phyloP scores from a whole-genome alignment of 345 rosid species.

The Turritis glabra region DNA sequence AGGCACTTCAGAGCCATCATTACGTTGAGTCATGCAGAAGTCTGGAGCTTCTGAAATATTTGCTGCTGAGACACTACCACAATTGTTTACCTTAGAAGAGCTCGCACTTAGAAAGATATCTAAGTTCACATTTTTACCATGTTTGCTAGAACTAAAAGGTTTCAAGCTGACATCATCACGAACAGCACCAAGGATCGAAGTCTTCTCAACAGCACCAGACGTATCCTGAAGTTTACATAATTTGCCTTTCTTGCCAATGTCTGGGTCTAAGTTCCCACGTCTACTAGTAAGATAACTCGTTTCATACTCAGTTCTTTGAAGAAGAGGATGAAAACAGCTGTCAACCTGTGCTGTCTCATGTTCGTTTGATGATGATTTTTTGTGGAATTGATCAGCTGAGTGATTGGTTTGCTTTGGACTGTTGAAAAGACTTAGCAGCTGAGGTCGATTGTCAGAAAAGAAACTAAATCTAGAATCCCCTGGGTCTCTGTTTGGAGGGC shows the following conservation, averaged over 20 bases:
- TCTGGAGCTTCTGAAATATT: slow-evolving; percentile 38
- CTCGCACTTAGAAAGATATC: slow-evolving; percentile 74
- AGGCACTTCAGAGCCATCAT: slow-evolving; percentile 38
- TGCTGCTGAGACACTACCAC: slow-evolving; percentile 39
- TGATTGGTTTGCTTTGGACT: slow-evolving; percentile 55
- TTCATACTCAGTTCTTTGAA: slow-evolving; percentile 61
- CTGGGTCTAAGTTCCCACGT: slow-evolving; percentile 37
- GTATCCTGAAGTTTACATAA: slow-evolving; percentile 42
- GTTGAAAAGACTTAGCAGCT: slow-evolving; percentile 74
- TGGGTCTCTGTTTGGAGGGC: slow-evolving; percentile 45
- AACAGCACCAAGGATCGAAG: slow-evolving; percentile 35
- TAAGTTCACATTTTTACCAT: slow-evolving; percentile 57
- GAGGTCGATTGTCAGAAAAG: slow-evolving; percentile 77
- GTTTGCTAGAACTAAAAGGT: slow-evolving; percentile 43
- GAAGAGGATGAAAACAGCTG: slow-evolving; percentile 86
- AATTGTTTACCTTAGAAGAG: slow-evolving; percentile 45
- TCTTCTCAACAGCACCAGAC: slow-evolving; percentile 40
- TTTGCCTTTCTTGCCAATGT: slow-evolving; percentile 42
- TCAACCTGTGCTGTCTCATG: slow-evolving; percentile 46
- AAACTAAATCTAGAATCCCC: slow-evolving; percentile 59
- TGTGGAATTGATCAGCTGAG: slow-evolving; percentile 42
- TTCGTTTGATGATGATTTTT: slow-evolving; percentile 47
- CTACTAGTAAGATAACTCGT: slow-evolving; percentile 33
- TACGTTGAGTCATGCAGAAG: slow-evolving; percentile 19
- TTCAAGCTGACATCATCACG: slow-evolving; percentile 32